phyloP scores from a whole-genome alignment of 2,329 filamentous ascomycete species.

The Akanthomyces uredinophilus region DNA sequence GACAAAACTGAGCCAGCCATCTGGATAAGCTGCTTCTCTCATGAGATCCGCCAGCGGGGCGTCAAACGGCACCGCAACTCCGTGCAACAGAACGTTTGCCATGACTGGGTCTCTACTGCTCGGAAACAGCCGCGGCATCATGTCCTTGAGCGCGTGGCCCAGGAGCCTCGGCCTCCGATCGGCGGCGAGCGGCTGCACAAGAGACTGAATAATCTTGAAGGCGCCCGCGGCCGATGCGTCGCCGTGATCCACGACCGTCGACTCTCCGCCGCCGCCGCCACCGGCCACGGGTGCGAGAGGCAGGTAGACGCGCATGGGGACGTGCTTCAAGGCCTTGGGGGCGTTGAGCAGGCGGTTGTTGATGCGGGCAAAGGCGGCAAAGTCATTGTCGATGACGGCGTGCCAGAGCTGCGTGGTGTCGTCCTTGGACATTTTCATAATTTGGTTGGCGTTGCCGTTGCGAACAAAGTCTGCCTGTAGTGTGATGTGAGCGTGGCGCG shows the following conservation, averaged over 20 bases:
- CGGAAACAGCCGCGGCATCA: constrained; percentile 80
- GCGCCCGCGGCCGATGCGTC: constrained; percentile 35
- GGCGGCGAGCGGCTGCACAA: constrained; percentile 49
- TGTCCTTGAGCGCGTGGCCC: constrained; percentile 67
- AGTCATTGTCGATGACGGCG: constrained; percentile 73
- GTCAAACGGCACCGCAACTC: constrained; percentile 72
- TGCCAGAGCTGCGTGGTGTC: constrained; percentile 81
- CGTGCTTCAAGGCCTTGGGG: constrained; percentile 67
- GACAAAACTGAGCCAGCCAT: constrained; percentile 85
- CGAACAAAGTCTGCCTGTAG: constrained; percentile 75
- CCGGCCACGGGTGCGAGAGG: constrained; percentile 53
- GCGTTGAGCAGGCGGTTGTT: constrained; percentile 72
- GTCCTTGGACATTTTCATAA: constrained; percentile 82
- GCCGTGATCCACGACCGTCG: constrained; percentile 15
- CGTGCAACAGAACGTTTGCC: constrained; percentile 81
- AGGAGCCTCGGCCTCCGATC: constrained; percentile 47
- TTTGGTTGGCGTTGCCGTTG: constrained; percentile 81
- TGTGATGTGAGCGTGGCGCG: not conserved
- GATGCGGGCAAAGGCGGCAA: constrained; percentile 65
- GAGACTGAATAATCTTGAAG: constrained; percentile 70
- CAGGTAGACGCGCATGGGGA: constrained; percentile 87
- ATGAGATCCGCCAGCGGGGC: constrained; percentile 80
- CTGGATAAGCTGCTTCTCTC: constrained; percentile 76
- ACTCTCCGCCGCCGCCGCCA: constrained; percentile 30
- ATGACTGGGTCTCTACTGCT: constrained; percentile 78